A percentile compares a stretch with the other conserved stretches of the same genome.
Conservation (phyloP, 257 asterid genomes). For the Eustoma russellianum region DNA sequence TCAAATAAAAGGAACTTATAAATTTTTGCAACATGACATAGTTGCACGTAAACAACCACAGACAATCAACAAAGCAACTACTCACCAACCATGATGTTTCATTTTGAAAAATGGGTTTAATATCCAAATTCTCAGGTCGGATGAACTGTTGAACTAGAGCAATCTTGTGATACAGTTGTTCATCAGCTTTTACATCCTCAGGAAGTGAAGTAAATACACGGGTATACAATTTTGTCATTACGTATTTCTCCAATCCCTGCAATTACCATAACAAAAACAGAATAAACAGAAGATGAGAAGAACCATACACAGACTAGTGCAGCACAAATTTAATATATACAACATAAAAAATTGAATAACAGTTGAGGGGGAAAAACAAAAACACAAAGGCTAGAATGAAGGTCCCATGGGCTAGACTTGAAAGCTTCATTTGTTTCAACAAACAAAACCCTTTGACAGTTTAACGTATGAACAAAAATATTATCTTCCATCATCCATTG, state of each 20-base stretch:
- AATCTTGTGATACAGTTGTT: slow-evolving; percentile 67
- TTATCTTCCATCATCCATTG: too few species aligned
- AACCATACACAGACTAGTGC: too few species aligned
- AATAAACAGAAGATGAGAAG: too few species aligned
- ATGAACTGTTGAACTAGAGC: slow-evolving; percentile 76
- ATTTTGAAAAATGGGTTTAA: slow-evolving; percentile 62
- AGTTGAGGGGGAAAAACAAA: not conserved
- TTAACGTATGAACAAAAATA: too few species aligned
- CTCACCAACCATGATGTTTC: slow-evolving; percentile 91
- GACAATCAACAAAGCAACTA: slow-evolving; percentile 5
- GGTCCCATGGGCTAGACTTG: too few species aligned
- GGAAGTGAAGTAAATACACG: slow-evolving; percentile 68
- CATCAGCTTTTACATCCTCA: slow-evolving; percentile 76
- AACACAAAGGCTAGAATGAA: too few species aligned
- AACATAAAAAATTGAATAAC: not conserved
- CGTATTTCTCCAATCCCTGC: slow-evolving; percentile 90
- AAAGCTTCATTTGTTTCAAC: too few species aligned
- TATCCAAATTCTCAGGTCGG: slow-evolving; percentile 83
- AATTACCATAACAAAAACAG: slow-evolving; percentile 4
- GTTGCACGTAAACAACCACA: too few species aligned
- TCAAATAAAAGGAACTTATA: too few species aligned
- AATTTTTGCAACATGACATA: too few species aligned
- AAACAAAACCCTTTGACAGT: too few species aligned
- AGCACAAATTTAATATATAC: not conserved
- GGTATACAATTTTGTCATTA: slow-evolving; percentile 75